These are phyloP conservation scores for Entomortierella parvispora DNA, from an alignment of 192 early-diverging fungal species.

Conservation along the genomic window DNA sequence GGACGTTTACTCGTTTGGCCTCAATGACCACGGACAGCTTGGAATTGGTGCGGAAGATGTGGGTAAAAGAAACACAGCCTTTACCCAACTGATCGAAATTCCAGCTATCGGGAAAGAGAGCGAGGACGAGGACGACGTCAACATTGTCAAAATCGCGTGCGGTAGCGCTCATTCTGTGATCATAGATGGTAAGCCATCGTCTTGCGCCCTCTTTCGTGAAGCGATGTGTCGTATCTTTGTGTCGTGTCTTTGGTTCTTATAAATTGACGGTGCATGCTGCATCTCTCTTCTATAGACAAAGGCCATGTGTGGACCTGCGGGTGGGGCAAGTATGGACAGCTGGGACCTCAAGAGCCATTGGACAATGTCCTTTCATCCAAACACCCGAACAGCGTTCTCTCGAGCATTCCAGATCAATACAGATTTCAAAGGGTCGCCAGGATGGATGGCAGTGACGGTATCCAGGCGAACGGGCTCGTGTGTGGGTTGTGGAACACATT, in stretches of 20 bases:
- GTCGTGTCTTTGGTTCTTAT: not conserved
- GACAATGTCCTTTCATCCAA: not conserved
- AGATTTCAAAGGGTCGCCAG: slow-evolving; percentile 3
- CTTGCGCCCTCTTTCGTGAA: not conserved
- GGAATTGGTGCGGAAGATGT: slow-evolving; percentile 13
- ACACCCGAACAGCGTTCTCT: not conserved
- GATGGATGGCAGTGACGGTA: not conserved
- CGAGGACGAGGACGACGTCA: slow-evolving; percentile 14
- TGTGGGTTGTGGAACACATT: slow-evolving; percentile 36
- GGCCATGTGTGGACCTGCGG: slow-evolving; percentile 42
- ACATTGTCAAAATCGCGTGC: slow-evolving; percentile 39
- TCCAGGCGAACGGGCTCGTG: not conserved
- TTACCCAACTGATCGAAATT: slow-evolving; percentile 50
- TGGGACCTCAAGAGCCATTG: not conserved
- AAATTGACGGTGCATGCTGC: not conserved
- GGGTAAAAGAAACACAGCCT: slow-evolving; percentile 23
- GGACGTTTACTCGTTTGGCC: slow-evolving; percentile 55
- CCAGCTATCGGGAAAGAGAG: not conserved
- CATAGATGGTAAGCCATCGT: slow-evolving; percentile 37
- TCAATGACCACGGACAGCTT: slow-evolving; percentile 52
- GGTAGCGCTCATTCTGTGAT: slow-evolving; percentile 44
- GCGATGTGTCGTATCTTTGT: not conserved
- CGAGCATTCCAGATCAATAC: slow-evolving; percentile 1
- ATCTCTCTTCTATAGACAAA: slow-evolving; percentile 11
- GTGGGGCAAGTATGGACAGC: slow-evolving; percentile 46